Evolutionary conservation across 768 basidiomycete species (phyloP), one percentile per base, ranked within the genome.

Genomic region (Neoboletus subvelutipes): DNA sequence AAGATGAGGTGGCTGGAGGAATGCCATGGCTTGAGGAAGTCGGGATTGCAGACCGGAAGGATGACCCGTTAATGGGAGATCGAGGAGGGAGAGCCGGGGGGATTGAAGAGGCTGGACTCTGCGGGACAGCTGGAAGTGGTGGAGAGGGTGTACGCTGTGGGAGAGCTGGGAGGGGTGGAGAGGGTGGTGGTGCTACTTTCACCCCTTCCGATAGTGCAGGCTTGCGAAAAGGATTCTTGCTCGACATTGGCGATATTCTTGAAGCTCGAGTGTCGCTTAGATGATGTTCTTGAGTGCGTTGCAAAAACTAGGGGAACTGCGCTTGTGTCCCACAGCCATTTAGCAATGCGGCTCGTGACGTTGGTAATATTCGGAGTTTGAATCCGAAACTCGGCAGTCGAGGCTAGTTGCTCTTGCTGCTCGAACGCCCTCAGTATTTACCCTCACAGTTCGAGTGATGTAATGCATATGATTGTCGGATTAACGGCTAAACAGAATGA

Each of bases 181-280:
- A 52, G 2, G 58, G 55, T 29, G 55, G 54, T 41, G 45, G 20
- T 15, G 20, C 2, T 10, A 11, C 8, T 7, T 13, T 22, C 22
- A 20, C 26, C 7, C 12, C 31, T 17, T 26, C 20, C 24, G 62
- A 28, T 1, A 39, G 34, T 34, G 43, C 18, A 13, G 20, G 37
- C 42, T 26, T 34, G 36, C 65, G 60, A 56, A 68, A 67, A 0
- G 67, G 62, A 55, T 68, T 68, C 29, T 20, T 67, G 33, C n/a
- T 52, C 11, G 55, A 46, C 59, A 68, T 67, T 13, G 6, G 18
- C 11, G 20, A 50, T 36, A 7, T 36, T 17, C 10, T 24, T 20
- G 24, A 15, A 33, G 18, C 7, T 28, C 17, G 26, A 26, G 15
- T 26, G 20, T 13, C n/a, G 4, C 33, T 13, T 12, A 5, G 26